Evolutionary conservation across 2,329 filamentous ascomycete genomes (phyloP).

Genomic region (Aspergillus neoniger): DNA sequence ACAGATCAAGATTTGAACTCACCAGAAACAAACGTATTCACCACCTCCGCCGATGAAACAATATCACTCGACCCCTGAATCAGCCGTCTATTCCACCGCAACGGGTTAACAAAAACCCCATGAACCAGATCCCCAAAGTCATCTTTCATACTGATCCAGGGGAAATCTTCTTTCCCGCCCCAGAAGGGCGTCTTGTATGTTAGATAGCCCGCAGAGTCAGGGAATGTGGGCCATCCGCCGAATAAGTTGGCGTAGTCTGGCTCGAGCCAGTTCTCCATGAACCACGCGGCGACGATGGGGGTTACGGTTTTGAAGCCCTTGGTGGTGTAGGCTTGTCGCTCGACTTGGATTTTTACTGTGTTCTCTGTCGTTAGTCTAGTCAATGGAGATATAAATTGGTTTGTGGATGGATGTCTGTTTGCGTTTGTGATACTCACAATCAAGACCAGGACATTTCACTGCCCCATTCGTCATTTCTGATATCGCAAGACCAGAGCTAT

Average conservation of each 20-base stretch:
- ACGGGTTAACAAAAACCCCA: constrained; percentile 46
- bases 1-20: too few relatives aligned
- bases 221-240: constrained; percentile 45
- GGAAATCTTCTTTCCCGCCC: constrained; percentile 44
- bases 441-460: constrained; percentile 35
- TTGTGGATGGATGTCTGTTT: too few relatives aligned
- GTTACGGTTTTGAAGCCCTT: constrained; percentile 40
- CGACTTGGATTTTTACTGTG: constrained; percentile 39
- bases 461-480: constrained; percentile 37
- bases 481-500: constrained; percentile 38
- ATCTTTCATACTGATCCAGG: constrained; percentile 43
- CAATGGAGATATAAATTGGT: too few relatives aligned
- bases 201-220: constrained; percentile 40
- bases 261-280: constrained; percentile 46
- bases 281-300: constrained; percentile 46
- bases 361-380: neutral
- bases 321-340: constrained; percentile 37
- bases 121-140: constrained; percentile 53
- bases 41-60: constrained; percentile 31
- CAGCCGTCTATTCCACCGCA: constrained; percentile 38
- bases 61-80: constrained; percentile 45
- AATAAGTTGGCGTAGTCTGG: constrained; percentile 38
- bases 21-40: constrained; percentile 38
- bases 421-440: constrained; percentile 26
- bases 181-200: constrained; percentile 42